These are phyloP conservation scores for Kwoniella sp. DNA, from an alignment of 768 basidiomycete species.

Conservation along the genomic window DNA sequence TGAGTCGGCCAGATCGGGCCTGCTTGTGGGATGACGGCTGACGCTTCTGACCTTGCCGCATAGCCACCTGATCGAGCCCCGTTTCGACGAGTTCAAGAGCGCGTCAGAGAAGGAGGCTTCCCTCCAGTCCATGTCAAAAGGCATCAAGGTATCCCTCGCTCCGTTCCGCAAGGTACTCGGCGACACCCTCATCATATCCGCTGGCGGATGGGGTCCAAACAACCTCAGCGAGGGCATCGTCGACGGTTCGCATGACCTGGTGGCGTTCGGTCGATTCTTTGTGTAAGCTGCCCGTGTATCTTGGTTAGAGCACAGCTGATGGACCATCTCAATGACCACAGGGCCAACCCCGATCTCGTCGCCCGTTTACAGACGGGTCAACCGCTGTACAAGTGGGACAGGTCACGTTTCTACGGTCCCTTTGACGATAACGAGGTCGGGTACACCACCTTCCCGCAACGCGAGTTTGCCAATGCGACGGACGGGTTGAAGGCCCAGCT, in stretches of 20 bases:
- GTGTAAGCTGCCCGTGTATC: constrained; percentile 7
- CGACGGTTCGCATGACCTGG: constrained; percentile 27
- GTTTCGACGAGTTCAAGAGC: constrained; percentile 40
- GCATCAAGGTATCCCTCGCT: constrained; percentile 8
- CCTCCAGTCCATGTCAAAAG: constrained; percentile 12
- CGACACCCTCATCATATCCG: constrained; percentile 31
- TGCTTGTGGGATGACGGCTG: no score
- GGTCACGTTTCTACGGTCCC: constrained; percentile 39
- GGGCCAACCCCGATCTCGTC: constrained; percentile 20
- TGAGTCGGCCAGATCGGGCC: constrained; percentile 6
- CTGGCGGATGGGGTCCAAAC: constrained; percentile 29
- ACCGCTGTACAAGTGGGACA: constrained; percentile 18
- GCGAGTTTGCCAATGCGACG: constrained; percentile 2
- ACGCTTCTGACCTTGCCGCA: not conserved
- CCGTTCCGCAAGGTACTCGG: constrained; percentile 33
- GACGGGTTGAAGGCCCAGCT: constrained; percentile 15
- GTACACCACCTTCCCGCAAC: constrained; percentile 33
- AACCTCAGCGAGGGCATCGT: constrained; percentile 25
- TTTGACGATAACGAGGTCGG: constrained; percentile 42
- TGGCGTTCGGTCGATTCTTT: constrained; percentile 31
- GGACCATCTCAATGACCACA: not conserved
- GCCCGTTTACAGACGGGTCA: constrained; percentile 6
- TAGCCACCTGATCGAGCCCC: constrained; percentile 40
- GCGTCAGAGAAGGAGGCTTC: constrained; percentile 26
- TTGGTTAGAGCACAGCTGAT: not conserved